Evolutionary conservation across 1,284 basidiomycete species (phyloP).

Genomic region (Leucoagaricus sp.): DNA sequence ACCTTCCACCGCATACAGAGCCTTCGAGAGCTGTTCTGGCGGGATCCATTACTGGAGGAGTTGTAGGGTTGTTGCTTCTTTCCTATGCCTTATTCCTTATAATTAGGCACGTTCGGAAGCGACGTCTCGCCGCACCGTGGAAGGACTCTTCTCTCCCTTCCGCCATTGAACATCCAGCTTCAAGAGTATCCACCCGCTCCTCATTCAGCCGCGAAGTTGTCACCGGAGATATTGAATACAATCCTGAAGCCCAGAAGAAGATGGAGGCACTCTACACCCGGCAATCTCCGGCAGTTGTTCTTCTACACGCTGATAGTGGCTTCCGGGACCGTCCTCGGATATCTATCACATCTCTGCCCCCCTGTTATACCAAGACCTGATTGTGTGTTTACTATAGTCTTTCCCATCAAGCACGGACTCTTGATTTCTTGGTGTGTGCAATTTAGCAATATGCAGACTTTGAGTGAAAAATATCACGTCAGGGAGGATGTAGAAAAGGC

Average conservation of each 20-base stretch:
- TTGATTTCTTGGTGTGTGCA: neutral
- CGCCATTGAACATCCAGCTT: neutral
- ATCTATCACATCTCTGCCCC: neutral
- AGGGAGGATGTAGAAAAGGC: too few species aligned
- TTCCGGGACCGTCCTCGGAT: neutral
- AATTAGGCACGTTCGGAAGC: neutral
- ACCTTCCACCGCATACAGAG: neutral
- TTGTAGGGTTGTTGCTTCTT: neutral
- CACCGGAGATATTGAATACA: constrained; percentile 14
- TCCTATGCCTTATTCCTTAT: neutral
- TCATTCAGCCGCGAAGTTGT: constrained; percentile 13
- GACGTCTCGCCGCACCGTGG: neutral
- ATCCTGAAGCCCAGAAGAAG: constrained; percentile 12
- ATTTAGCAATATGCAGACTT: too few species aligned
- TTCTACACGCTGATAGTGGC: constrained; percentile 11
- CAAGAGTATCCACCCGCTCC: constrained; percentile 1
- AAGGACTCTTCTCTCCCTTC: constrained; percentile 9
- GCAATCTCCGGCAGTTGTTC: neutral
- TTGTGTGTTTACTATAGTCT: too few species aligned
- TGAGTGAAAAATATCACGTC: too few species aligned
- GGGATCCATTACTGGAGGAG: neutral
- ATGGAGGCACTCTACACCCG: neutral
- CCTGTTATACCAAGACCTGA: constrained; percentile 5
- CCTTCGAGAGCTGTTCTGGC: neutral
- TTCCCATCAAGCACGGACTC: too few species aligned